Evolutionary conservation across 768 basidiomycete genomes (phyloP).

Genomic region (Suillus clintonianus): DNA sequence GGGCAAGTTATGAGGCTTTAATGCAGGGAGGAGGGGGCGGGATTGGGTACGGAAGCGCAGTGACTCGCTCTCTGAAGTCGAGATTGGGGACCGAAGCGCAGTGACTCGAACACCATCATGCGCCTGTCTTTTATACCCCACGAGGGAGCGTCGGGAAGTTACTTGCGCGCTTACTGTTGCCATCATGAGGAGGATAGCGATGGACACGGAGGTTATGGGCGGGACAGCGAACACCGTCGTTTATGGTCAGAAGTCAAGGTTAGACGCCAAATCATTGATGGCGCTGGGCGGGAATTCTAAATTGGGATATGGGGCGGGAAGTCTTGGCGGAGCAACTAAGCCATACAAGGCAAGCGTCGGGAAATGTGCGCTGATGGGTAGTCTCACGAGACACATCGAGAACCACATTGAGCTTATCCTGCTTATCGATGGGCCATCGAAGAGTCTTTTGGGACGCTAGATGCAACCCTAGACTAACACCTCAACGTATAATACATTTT

Average conservation of each 20-base stretch:
- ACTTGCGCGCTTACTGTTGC: conserved; percentile 5
- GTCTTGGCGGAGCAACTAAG: conserved; percentile 15
- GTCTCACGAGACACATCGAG: conserved; percentile 9
- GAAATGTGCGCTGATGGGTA: conserved; percentile 20
- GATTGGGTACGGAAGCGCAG: not conserved
- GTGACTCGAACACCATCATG: conserved; percentile 18
- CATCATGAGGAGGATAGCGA: conserved; percentile 10
- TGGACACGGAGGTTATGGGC: conserved; percentile 17
- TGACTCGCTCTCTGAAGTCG: conserved; percentile 14
- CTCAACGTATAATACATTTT: too few relatives aligned
- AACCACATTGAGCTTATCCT: not conserved
- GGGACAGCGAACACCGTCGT: conserved; percentile 28
- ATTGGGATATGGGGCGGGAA: conserved; percentile 16
- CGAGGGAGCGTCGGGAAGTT: conserved; percentile 21
- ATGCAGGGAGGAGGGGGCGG: conserved; percentile 2
- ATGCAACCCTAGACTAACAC: not conserved
- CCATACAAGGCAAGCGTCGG: conserved; percentile 23
- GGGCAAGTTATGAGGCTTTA: not conserved
- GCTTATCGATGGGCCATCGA: not conserved
- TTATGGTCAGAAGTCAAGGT: conserved; percentile 15
- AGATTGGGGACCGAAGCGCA: not conserved
- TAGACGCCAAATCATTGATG: conserved; percentile 9
- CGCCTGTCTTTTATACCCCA: conserved; percentile 29
- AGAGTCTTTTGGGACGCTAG: not conserved
- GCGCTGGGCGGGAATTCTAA: conserved; percentile 17